Conservation (phyloP, 2,329 filamentous ascomycete species). For the Fusarium cyanostomum region DNA sequence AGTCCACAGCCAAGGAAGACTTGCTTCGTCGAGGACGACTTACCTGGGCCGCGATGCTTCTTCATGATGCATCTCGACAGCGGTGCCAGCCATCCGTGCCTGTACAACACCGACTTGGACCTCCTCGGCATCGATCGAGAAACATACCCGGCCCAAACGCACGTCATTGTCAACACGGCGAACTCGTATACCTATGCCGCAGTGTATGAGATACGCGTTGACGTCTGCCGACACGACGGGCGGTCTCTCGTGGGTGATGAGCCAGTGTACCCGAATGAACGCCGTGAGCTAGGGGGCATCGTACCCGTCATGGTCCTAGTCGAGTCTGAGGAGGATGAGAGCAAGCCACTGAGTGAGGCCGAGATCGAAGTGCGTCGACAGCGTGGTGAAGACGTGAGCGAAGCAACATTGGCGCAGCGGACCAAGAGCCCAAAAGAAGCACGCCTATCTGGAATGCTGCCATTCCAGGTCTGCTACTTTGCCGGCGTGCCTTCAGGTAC, state of each 20-base stretch:
- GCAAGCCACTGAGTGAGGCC: constrained; percentile 12
- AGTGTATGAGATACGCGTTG: constrained; percentile 40
- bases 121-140: constrained; percentile 32
- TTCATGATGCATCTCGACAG: constrained; percentile 42
- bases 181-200: constrained; percentile 11
- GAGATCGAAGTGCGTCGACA: constrained; percentile 1
- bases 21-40: constrained; percentile 27
- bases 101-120: constrained; percentile 32
- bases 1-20: background rate
- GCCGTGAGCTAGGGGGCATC: constrained; percentile 39
- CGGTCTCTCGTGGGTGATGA: constrained; percentile 38
- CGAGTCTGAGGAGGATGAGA: constrained; percentile 7
- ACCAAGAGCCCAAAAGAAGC: constrained; percentile 16
- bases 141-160: constrained; percentile 36
- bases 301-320: constrained; percentile 36
- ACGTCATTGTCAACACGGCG: constrained; percentile 26
- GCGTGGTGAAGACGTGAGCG: constrained; percentile 29
- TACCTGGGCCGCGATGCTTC: constrained; percentile 27
- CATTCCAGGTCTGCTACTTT: constrained; percentile 41
- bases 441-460: constrained; percentile 39
- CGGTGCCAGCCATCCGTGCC: constrained; percentile 35
- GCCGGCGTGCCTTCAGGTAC: constrained; percentile 27
- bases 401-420: constrained; percentile 27
- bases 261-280: constrained; percentile 36
- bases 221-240: constrained; percentile 39